phyloP scores from a whole-genome alignment of 257 asterid genomes.

The Datura wrightii region DNA sequence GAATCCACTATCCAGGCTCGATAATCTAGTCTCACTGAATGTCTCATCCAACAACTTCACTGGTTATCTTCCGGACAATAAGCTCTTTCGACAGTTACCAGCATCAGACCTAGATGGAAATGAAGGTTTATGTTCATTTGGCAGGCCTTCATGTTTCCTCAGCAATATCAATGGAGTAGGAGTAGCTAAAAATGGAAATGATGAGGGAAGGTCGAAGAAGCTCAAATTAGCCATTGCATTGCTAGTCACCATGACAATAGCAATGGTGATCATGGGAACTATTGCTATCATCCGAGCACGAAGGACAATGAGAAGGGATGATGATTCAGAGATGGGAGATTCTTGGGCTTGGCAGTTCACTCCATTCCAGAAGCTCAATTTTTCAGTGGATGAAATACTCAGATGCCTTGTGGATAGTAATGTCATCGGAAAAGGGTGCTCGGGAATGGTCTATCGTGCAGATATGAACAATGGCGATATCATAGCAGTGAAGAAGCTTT shows the following conservation, averaged over 20 bases:
- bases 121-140: slow-evolving; percentile 47
- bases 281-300: slow-evolving; percentile 49
- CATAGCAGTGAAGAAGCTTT: slow-evolving; percentile 56
- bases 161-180: slow-evolving; percentile 30
- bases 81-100: slow-evolving; percentile 51
- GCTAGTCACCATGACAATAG: slow-evolving; percentile 47
- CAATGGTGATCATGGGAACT: slow-evolving; percentile 50
- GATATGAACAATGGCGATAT: slow-evolving; percentile 47
- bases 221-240: slow-evolving; percentile 49
- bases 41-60: slow-evolving; percentile 51
- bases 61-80: slow-evolving; percentile 54
- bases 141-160: slow-evolving; percentile 42
- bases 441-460: slow-evolving; percentile 57
- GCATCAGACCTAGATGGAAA: slow-evolving; percentile 47
- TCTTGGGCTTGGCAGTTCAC: slow-evolving; percentile 59
- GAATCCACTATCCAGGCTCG: slow-evolving; percentile 42
- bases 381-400: slow-evolving; percentile 48
- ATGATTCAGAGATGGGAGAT: slow-evolving; percentile 55
- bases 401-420: slow-evolving; percentile 56
- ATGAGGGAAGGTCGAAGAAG: slow-evolving; percentile 41
- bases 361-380: slow-evolving; percentile 57
- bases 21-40: slow-evolving; percentile 47
- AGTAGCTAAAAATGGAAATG: slow-evolving; percentile 33
- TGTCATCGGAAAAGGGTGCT: slow-evolving; percentile 55
- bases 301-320: slow-evolving; percentile 42